Percentiles rank a stretch among this genome's conserved stretches.
Evolutionary conservation across 78 protist species (phyloP).

Genomic region (Neovahlkampfia damariscottae): DNA sequence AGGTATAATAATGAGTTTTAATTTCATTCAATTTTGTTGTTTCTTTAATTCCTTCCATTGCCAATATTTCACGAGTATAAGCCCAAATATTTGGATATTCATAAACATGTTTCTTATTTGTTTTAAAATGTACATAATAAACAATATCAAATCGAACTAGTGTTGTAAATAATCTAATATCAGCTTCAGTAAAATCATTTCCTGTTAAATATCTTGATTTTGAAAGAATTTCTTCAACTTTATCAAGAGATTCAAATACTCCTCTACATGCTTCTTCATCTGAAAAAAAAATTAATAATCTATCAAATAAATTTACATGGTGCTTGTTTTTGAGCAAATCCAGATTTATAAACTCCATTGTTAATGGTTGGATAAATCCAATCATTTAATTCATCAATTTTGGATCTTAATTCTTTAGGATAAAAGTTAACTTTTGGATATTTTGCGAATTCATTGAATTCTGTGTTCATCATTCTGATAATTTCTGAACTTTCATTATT

Average conservation of each 20-base stretch:
- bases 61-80: slow-evolving; percentile 53
- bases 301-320: no score
- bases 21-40: slow-evolving; percentile 60
- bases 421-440: slow-evolving; percentile 43
- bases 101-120: slow-evolving; percentile 26
- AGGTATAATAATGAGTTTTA: slow-evolving; percentile 41
- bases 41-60: slow-evolving; percentile 1
- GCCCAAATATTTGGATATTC: slow-evolving; percentile 56
- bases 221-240: slow-evolving; percentile 44
- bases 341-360: slow-evolving; percentile 77
- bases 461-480: slow-evolving; percentile 58
- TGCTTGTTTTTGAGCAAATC: slow-evolving; percentile 59
- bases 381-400: slow-evolving; percentile 49
- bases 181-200: slow-evolving; percentile 64
- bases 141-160: slow-evolving; percentile 77
- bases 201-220: slow-evolving; percentile 39
- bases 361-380: slow-evolving; percentile 47
- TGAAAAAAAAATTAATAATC: no score
- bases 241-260: slow-evolving; percentile 50
- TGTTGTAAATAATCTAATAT: slow-evolving; percentile 68
- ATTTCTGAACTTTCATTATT: slow-evolving; percentile 76
- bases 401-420: slow-evolving; percentile 23
- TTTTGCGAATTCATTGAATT: slow-evolving; percentile 44
- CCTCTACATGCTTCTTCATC: slow-evolving; percentile 34
- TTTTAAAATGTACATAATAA: slow-evolving; percentile 63